Base-by-base conservation (phyloP, 768 basidiomycete species). In the Butyriboletus loyo region DNA sequence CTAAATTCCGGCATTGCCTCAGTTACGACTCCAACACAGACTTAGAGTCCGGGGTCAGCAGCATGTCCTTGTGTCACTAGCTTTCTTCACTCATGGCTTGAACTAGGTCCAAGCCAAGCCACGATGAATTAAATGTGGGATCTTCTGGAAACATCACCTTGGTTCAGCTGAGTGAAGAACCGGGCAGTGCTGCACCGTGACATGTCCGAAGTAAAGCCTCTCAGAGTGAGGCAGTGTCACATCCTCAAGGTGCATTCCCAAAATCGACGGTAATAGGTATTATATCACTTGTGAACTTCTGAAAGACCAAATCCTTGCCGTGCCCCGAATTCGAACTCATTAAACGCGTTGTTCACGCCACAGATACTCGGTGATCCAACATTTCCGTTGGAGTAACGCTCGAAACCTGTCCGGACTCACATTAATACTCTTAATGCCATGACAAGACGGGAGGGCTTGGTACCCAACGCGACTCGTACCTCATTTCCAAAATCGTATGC, bases 141-240 rank as follows among this genome's bases (percentile, higher is more conserved):
- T 31, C 28, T 17, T 21, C 50, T 39, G 30, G 27, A 27, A 38
- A 35, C n/a, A n/a, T 13, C 45, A 31, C 24, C 15, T 21, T n/a
- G 17, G 9, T 31, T 14, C 19, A 44, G n/a, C 30, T 34, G 35
- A 14, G 11, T 13, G 24, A 30, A 41, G 34, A 21, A 11, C 22
- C 27, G 13, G 13, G 46, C 25, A 21, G 24, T 39, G 8, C 28
- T 21, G 15, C 45, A 39, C n/a, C n/a, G n/a, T n/a, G n/a, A n/a
- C 11, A 40, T 54, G 10, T 28, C 40, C 25, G 14, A 46, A 40
- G 52, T 37, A 36, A 49, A 37, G 42, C 24, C n/a, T n/a, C n/a
- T 38, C 44, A 37, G n/a, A 37, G 10, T 2, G 27, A 51, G 54
- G 62, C 58, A 34, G 46, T 64, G 54, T 50, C n/a, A n/a, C n/a